These are phyloP conservation scores for Lachancea sp. DNA, from an alignment of 805 yeast species.

Conservation along the genomic window DNA sequence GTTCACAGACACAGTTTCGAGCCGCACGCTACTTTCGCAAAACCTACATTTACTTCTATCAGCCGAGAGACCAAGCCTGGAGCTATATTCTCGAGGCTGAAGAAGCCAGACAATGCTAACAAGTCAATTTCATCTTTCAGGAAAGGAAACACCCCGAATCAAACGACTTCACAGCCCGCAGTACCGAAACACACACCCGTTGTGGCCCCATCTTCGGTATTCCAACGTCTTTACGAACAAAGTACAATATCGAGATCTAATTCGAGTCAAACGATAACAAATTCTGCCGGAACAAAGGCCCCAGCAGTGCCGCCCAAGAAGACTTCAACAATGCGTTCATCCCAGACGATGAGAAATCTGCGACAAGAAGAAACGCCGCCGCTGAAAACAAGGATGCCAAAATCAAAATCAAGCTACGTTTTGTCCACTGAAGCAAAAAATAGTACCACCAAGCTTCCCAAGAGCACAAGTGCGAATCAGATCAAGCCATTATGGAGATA, in stretches of 20 bases:
- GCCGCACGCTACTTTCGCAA: slow-evolving; percentile 21
- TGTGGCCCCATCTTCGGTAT: slow-evolving; percentile 17
- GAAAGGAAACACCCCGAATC: neutral
- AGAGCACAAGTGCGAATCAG: slow-evolving; percentile 1
- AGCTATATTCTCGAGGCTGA: slow-evolving; percentile 6
- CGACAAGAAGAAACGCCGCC: slow-evolving; percentile 1
- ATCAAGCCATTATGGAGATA: slow-evolving; percentile 5
- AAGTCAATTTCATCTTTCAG: neutral
- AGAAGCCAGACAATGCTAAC: slow-evolving; percentile 2
- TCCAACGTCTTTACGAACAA: slow-evolving; percentile 23
- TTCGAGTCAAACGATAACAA: slow-evolving; percentile 11
- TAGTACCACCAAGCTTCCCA: neutral
- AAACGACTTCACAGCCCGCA: neutral
- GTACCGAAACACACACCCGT: slow-evolving; percentile 1
- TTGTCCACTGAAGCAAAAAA: neutral
- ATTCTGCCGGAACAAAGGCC: neutral
- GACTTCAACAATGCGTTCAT: slow-evolving; percentile 3
- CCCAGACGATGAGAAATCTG: slow-evolving; percentile 10
- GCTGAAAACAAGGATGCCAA: neutral
- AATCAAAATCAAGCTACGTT: slow-evolving; percentile 5
- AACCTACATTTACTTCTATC: slow-evolving; percentile 23
- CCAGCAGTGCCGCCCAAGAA: neutral
- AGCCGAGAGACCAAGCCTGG: slow-evolving; percentile 13
- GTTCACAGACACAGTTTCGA: neutral
- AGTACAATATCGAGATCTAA: slow-evolving; percentile 18